Evolutionary conservation across 345 rosid species (phyloP).

Genomic region (Brassica rapa): DNA sequence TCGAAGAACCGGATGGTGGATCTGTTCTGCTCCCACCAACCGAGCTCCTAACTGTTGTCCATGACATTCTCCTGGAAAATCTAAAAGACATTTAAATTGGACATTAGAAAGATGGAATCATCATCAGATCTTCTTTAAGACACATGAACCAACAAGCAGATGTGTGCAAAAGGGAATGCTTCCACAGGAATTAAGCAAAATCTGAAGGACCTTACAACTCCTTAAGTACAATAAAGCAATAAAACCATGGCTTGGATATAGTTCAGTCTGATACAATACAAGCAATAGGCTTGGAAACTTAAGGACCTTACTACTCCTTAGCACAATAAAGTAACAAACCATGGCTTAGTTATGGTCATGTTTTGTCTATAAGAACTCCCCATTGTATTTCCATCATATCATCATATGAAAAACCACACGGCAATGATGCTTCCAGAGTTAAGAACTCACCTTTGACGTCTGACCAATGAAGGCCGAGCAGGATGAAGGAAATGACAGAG

Average conservation of each 20-base stretch:
- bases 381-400: no score
- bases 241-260: background rate
- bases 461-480: conserved; percentile 39
- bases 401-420: no score
- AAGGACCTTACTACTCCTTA: background rate
- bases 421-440: no score
- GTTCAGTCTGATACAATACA: background rate
- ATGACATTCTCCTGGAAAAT: conserved; percentile 59
- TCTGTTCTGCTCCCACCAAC: conserved; percentile 54
- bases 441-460: conserved; percentile 45
- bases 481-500: conserved; percentile 37
- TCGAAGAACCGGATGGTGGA: conserved; percentile 51
- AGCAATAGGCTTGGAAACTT: background rate
- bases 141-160: background rate
- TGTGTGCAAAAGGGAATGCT: background rate
- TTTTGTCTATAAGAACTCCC: no score
- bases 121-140: background rate
- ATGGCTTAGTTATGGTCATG: background rate
- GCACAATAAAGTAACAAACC: background rate
- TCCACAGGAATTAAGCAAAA: background rate
- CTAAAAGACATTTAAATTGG: conserved; percentile 15
- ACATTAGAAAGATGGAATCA: background rate
- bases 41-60: conserved; percentile 55
- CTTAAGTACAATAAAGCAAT: background rate
- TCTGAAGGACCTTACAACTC: background rate